Evolutionary conservation across 1,284 basidiomycete genomes (phyloP).

Genomic region (Melampsora larici-populina): DNA sequence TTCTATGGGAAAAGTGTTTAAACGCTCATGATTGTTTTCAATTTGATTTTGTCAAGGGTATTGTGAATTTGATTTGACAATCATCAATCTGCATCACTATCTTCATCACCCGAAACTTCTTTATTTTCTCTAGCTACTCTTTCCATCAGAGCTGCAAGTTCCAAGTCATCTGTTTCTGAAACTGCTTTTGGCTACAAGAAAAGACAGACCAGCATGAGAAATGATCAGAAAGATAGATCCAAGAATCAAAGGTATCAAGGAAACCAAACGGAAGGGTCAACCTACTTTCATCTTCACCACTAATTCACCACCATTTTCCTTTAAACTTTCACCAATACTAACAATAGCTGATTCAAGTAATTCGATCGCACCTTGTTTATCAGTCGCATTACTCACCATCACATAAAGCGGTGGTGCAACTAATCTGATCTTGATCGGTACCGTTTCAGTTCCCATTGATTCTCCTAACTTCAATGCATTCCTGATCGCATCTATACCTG

Average conservation of each 20-base stretch:
- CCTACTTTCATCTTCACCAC: constrained; percentile 93
- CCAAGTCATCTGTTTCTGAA: constrained; percentile 92
- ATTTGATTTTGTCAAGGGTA: constrained; percentile 1
- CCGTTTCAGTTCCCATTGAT: constrained; percentile 74
- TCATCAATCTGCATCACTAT: constrained; percentile 43
- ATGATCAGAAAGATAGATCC: neutral
- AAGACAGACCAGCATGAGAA: constrained; percentile 3
- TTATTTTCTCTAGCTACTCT: constrained; percentile 85
- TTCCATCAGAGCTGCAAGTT: constrained; percentile 89
- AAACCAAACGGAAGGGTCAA: constrained; percentile 8
- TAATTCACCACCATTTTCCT: constrained; percentile 76
- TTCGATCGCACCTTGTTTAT: constrained; percentile 92
- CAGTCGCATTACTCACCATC: constrained; percentile 89
- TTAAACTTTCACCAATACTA: constrained; percentile 78
- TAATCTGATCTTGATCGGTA: constrained; percentile 95
- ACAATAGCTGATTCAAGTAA: constrained; percentile 89
- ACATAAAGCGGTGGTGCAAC: constrained; percentile 97
- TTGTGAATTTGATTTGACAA: no score
- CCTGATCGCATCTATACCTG: constrained; percentile 98
- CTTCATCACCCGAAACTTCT: constrained; percentile 86
- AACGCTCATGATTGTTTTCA: no score
- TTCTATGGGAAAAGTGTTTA: no score
- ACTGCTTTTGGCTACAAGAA: constrained; percentile 81
- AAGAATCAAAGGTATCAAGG: neutral
- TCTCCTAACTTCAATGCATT: constrained; percentile 86